These are phyloP conservation scores for Xanthoconium stramineum DNA, from an alignment of 768 basidiomycete genomes.

Conservation along the genomic window DNA sequence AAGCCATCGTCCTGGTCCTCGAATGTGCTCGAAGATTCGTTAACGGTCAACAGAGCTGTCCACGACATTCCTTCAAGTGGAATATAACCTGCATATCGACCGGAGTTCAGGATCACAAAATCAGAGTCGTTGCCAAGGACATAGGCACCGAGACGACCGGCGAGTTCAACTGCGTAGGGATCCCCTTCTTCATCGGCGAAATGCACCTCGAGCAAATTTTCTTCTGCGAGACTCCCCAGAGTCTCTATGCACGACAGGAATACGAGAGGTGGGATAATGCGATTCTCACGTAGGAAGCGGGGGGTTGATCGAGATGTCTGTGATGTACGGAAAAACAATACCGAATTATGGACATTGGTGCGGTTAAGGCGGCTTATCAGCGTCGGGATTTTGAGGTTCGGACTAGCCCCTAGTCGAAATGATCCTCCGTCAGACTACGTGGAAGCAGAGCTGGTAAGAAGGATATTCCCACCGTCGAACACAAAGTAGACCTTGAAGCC, in stretches of 20 bases:
- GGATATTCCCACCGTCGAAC: conserved; percentile 65
- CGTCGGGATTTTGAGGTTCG: conserved; percentile 71
- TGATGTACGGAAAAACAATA: conserved; percentile 83
- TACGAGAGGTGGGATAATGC: conserved; percentile 69
- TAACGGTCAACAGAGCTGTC: conserved; percentile 33
- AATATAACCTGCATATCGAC: conserved; percentile 75
- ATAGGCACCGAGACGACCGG: conserved; percentile 67
- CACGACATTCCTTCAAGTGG: conserved; percentile 76
- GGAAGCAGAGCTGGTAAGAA: not conserved
- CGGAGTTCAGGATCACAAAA: conserved; percentile 72
- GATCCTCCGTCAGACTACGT: conserved; percentile 10
- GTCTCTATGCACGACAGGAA: conserved; percentile 58
- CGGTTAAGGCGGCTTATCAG: conserved; percentile 55
- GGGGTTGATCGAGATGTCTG: conserved; percentile 55
- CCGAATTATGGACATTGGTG: conserved; percentile 55
- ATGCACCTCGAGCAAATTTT: conserved; percentile 49
- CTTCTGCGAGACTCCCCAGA: conserved; percentile 39
- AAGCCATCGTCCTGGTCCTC: conserved; percentile 53
- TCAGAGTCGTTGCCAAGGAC: conserved; percentile 82
- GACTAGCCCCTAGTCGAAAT: conserved; percentile 54
- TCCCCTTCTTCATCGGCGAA: conserved; percentile 83
- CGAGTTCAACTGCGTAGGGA: conserved; percentile 81
- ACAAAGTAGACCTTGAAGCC: conserved; percentile 70
- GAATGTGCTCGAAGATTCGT: conserved; percentile 17
- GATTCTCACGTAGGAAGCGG: conserved; percentile 69